phyloP scores from a whole-genome alignment of 805 yeast genomes.

The Lipomyces lipofer region DNA sequence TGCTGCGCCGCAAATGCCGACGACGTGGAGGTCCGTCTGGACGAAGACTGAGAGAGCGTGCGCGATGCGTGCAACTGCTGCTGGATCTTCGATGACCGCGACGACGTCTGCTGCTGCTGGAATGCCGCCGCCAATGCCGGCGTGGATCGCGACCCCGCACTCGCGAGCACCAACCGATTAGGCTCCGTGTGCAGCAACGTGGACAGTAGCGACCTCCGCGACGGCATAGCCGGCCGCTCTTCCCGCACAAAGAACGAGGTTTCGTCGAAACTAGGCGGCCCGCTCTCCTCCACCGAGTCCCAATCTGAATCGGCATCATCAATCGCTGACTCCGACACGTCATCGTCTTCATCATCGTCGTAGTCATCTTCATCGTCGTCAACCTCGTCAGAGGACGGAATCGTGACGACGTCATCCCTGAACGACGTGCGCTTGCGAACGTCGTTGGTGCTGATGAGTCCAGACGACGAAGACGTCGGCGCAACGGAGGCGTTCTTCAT shows the following conservation, averaged over 20 bases:
- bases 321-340: slow-evolving; percentile 27
- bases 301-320: slow-evolving; percentile 42
- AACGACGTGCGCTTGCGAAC: slow-evolving; percentile 28
- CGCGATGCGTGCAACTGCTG: slow-evolving; percentile 2
- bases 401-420: slow-evolving; percentile 22
- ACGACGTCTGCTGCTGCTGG: background rate
- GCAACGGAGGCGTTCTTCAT: slow-evolving; percentile 2
- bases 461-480: background rate
- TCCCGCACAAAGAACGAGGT: slow-evolving; percentile 36
- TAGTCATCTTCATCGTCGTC: slow-evolving; percentile 19
- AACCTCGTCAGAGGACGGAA: slow-evolving; percentile 10
- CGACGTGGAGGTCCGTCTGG: background rate
- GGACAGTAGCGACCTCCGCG: slow-evolving; percentile 44
- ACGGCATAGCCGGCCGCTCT: slow-evolving; percentile 34
- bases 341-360: slow-evolving; percentile 24
- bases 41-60: background rate
- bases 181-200: slow-evolving; percentile 41
- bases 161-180: slow-evolving; percentile 4
- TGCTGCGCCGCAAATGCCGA: background rate
- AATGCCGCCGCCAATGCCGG: slow-evolving; percentile 18
- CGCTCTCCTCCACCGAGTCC: slow-evolving; percentile 43
- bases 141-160: slow-evolving; percentile 24
- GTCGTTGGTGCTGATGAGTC: background rate
- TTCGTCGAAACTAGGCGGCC: slow-evolving; percentile 37
- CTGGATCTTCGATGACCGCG: slow-evolving; percentile 1